phyloP scores from a whole-genome alignment of 108 stramenopile species.

The Fragilaria crotonensis region DNA sequence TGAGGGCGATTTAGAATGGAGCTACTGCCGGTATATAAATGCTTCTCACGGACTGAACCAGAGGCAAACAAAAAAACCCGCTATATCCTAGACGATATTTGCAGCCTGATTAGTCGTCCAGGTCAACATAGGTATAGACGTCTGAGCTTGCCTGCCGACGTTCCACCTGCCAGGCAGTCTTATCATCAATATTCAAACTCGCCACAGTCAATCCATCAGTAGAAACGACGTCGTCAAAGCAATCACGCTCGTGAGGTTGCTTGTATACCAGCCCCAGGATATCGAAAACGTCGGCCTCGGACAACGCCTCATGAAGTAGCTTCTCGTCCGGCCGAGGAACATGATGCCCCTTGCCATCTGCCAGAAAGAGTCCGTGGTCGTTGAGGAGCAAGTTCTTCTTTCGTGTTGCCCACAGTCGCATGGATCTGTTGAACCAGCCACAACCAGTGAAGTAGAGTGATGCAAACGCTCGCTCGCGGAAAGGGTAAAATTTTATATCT shows the following conservation, averaged over 20 bases:
- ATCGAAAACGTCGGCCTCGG: slow-evolving; percentile 47
- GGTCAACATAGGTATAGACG: too few species aligned
- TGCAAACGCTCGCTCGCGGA: slow-evolving; percentile 41
- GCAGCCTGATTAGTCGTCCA: too few species aligned
- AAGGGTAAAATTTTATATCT: slow-evolving; percentile 40
- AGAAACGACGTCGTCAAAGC: slow-evolving; percentile 33
- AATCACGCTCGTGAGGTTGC: slow-evolving; percentile 39
- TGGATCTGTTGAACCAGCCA: slow-evolving; percentile 53
- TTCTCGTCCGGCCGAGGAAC: neutral
- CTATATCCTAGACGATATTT: too few species aligned
- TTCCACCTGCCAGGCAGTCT: neutral
- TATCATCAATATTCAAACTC: neutral
- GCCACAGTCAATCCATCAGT: slow-evolving; percentile 4
- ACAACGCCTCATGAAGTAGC: slow-evolving; percentile 16
- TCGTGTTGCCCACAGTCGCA: slow-evolving; percentile 38
- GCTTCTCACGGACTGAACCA: too few species aligned
- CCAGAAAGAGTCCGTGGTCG: slow-evolving; percentile 41
- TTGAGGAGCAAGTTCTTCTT: slow-evolving; percentile 21
- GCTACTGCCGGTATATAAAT: too few species aligned
- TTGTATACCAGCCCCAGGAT: slow-evolving; percentile 36
- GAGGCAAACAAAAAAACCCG: too few species aligned
- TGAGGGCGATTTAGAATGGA: too few species aligned
- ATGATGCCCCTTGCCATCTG: neutral
- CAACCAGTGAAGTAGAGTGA: slow-evolving; percentile 55
- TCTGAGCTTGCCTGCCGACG: too few species aligned